Percentiles rank a stretch among this genome's conserved stretches.
Evolutionary conservation across 2,329 filamentous ascomycete genomes (phyloP).

Genomic region (Metarhizium rileyi): DNA sequence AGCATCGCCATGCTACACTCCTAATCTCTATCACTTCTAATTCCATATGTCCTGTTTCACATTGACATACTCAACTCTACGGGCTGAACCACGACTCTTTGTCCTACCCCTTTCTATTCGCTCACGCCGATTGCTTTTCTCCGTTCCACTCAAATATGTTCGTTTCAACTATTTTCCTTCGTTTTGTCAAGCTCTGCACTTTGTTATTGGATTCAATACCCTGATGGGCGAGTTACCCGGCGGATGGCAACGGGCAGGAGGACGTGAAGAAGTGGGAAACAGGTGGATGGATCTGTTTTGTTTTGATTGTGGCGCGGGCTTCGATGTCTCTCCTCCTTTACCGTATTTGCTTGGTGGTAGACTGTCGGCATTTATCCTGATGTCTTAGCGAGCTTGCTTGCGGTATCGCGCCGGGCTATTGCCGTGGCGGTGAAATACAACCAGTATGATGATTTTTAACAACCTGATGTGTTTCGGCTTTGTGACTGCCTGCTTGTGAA

Average conservation of each 20-base stretch:
- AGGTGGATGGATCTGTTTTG: neutral
- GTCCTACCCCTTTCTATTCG: too few relatives aligned
- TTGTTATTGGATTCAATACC: neutral
- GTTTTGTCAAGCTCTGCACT: neutral
- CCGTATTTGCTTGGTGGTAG: neutral
- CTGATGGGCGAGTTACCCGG: neutral
- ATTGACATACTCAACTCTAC: too few relatives aligned
- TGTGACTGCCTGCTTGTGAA: neutral
- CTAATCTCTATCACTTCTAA: too few relatives aligned
- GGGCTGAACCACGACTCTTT: too few relatives aligned
- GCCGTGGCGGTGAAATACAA: neutral
- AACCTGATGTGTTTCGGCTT: neutral
- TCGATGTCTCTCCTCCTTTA: neutral
- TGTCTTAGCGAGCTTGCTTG: neutral
- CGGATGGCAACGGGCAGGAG: neutral
- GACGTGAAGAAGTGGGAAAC: neutral
- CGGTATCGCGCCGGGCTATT: neutral
- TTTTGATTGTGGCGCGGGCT: neutral
- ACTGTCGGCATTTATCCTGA: neutral
- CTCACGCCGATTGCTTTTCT: too few relatives aligned
- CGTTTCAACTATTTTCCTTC: neutral
- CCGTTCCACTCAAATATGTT: neutral
- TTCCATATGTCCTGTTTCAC: too few relatives aligned
- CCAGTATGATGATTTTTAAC: neutral
- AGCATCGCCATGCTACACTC: too few relatives aligned